Evolutionary conservation across 2,329 filamentous ascomycete species (phyloP), one percentile per base, ranked within the genome.

Genomic region (Beauveria sp.): DNA sequence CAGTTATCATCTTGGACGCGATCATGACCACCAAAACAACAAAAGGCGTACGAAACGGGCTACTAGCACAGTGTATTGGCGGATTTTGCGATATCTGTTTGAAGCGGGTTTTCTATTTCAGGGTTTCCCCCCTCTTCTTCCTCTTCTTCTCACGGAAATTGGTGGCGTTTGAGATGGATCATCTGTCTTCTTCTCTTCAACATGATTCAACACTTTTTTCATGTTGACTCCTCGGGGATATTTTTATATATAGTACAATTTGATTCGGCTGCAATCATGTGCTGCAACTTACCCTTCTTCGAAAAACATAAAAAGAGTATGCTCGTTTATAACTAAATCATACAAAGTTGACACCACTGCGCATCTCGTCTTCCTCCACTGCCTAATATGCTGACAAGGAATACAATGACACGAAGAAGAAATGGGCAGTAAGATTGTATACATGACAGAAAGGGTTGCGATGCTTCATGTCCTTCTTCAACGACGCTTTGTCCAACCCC

Each of bases 401-500:
- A 18, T 48, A 38, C 55, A 58, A 57, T 22, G 20, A 58, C 24
- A 38, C 1, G 12, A 57, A 48, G 24, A 54, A 49, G 26, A 12
- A 58, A 38, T 9, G 2, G 5, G 45, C 49, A 46, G 10, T 22
- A 2, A 22, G n/a, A 20, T 28, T 53, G 58, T 54, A 31, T 49
- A 54, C 59, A 54, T 55, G 38, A 26, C 22, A 8, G 18, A 38
- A 24, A 20, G 14, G 14, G 2, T 2, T 1, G 22, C 28, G 43
- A 1, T 16, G 10, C 38, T 24, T 31, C 18, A 20, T 22, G 12
- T 18, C 5, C 24, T 48, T 10, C 9, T 2, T 42, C 20, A 75
- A 64, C 72, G 70, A 70, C 69, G 74, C 74, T 77, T 78, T 64
- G 70, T 72, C 75, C 77, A 77, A 26, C 75, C 74, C 57, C 72